Percentiles rank a stretch among this genome's conserved stretches.
Conservation (phyloP, 805 yeast species). For the Lachancea quebecensis region DNA sequence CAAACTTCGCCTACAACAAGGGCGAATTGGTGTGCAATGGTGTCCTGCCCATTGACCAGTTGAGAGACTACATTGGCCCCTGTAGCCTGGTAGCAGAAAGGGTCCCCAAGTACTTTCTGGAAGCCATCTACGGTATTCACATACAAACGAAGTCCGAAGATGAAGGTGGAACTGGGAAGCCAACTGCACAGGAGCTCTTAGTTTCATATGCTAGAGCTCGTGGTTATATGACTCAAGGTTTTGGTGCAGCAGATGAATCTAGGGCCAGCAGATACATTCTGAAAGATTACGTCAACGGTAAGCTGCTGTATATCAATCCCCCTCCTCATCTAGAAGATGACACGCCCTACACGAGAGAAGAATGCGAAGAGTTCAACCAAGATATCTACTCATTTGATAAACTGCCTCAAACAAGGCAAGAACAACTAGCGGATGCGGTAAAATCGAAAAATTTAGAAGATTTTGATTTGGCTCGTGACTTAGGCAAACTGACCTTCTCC, state of each 20-base stretch:
- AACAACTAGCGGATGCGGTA: constrained; percentile 63
- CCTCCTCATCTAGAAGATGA: constrained; percentile 71
- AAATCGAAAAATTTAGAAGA: constrained; percentile 47
- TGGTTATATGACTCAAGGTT: constrained; percentile 96
- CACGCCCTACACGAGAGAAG: constrained; percentile 44
- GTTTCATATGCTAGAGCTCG: constrained; percentile 93
- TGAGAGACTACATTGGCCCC: constrained; percentile 89
- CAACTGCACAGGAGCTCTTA: constrained; percentile 82
- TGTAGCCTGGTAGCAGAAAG: constrained; percentile 76
- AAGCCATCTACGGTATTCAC: constrained; percentile 89
- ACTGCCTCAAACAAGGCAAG: constrained; percentile 66
- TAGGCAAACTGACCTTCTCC: constrained; percentile 69
- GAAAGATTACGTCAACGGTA: constrained; percentile 93
- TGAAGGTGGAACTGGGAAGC: constrained; percentile 86
- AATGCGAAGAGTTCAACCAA: constrained; percentile 58
- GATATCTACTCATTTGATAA: constrained; percentile 61
- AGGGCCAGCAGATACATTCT: constrained; percentile 88
- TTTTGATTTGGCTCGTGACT: constrained; percentile 62
- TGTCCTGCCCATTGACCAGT: constrained; percentile 96
- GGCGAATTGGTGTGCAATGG: constrained; percentile 97
- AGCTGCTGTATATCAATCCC: constrained; percentile 74
- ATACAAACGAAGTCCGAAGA: constrained; percentile 66
- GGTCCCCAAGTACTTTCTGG: constrained; percentile 81
- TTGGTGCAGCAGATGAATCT: constrained; percentile 93
- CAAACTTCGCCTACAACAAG: constrained; percentile 92